A percentile compares a stretch with the other conserved stretches of the same genome.
Conservation (phyloP, 192 early-diverging fungal genomes). For the Gryganskiella cystojenkinii region DNA sequence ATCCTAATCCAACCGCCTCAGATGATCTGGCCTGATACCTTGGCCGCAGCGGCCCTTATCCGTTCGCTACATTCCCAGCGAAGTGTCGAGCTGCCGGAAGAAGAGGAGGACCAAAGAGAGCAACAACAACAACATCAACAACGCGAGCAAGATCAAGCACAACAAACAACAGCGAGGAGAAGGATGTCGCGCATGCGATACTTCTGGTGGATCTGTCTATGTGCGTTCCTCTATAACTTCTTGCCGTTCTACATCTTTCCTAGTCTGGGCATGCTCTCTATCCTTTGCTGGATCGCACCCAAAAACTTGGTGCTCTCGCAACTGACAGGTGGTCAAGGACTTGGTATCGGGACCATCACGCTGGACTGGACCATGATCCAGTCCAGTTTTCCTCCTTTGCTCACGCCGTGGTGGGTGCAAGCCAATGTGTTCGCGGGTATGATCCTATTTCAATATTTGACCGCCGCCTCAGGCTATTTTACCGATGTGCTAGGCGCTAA, state of each 20-base stretch:
- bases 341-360: conserved; percentile 63
- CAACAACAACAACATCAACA: conserved; percentile 3
- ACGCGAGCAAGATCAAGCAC: not conserved
- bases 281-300: conserved; percentile 61
- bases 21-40: conserved; percentile 86
- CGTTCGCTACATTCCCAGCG: conserved; percentile 70
- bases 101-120: not conserved
- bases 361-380: conserved; percentile 70
- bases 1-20: conserved; percentile 83
- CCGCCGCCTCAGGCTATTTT: conserved; percentile 58
- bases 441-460: conserved; percentile 59
- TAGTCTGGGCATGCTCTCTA: conserved; percentile 54
- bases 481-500: conserved; percentile 57
- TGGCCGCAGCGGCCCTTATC: conserved; percentile 80
- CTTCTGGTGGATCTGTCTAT: conserved; percentile 64
- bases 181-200: conserved; percentile 60
- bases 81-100: conserved; percentile 5
- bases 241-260: conserved; percentile 65
- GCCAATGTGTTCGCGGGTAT: conserved; percentile 61
- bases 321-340: conserved; percentile 55
- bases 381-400: conserved; percentile 48
- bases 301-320: conserved; percentile 50
- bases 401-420: conserved; percentile 56
- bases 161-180: conserved; percentile 8
- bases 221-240: conserved; percentile 65